Evolutionary conservation across 495 filamentous ascomycete genomes (phyloP), one percentile per base, ranked within the genome.

Genomic region (Schizothecium vesticola): DNA sequence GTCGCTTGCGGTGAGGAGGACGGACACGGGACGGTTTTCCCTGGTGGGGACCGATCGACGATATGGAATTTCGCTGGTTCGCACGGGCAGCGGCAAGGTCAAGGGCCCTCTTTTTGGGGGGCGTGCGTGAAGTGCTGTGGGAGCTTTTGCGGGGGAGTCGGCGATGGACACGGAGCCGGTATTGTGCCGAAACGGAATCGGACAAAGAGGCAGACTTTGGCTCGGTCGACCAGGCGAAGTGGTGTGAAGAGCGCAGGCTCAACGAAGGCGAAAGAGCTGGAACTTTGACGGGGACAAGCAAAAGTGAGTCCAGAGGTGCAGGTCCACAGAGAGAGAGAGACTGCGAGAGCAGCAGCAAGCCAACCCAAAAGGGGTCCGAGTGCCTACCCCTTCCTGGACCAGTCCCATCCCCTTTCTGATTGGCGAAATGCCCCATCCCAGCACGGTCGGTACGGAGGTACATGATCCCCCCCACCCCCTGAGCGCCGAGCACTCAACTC

Each of bases 331-430:
- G 61, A 57, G 29, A 56, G 26, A 55, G 29, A 22, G 60, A 65
- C 25, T 65, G 65, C 59, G 21, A 61, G 62, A 71, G 65, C 67
- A 68, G 65, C 61, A 71, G 67, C 31, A 63, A 36, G 59, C 51
- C 51, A 36, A 60, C 56, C 33, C 51, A 61, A n/a, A 66, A 66
- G 66, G 66, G 73, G 73, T 72, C 73, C 72, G 73, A 68, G 73
- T 75, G 67, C 67, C 73, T 64, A 64, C 58, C 71, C 61, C 61
- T 28, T 55, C 69, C 64, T 68, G 64, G 24, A 60, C 62, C 57
- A 31, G 66, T 36, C 66, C 26, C 24, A 31, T 7, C 63, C 28
- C 60, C 63, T 51, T 64, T 62, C 64, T 73, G 71, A 75, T 75
- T 75, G 71, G 73, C 67, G 28, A 56, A 73, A 74, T 71, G 61